Conservation (phyloP, 2,329 filamentous ascomycete genomes). For the Rhytidhysteron rufulum region DNA sequence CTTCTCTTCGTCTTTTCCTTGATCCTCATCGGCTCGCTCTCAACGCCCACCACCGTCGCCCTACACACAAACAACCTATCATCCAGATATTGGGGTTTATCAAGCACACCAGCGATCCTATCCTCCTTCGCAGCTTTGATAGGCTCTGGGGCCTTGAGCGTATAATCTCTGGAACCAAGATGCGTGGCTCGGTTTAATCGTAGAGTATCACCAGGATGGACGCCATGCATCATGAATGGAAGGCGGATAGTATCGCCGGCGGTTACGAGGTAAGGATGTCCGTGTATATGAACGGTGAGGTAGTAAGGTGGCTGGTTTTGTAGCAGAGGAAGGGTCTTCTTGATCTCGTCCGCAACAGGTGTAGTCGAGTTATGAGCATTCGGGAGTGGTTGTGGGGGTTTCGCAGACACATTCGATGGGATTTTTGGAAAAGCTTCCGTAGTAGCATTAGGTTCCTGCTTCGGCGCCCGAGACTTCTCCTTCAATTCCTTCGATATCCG, state of each 20-base stretch:
- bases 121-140: slow-evolving; percentile 27
- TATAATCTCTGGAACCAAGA: slow-evolving; percentile 85
- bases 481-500: slow-evolving; percentile 23
- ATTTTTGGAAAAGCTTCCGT: slow-evolving; percentile 6
- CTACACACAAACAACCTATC: slow-evolving; percentile 80
- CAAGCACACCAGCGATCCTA: slow-evolving; percentile 18
- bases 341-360: slow-evolving; percentile 53
- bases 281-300: slow-evolving; percentile 75
- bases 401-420: slow-evolving; percentile 19
- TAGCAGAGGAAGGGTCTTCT: slow-evolving; percentile 65
- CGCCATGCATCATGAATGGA: slow-evolving; percentile 48
- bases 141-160: slow-evolving; percentile 58
- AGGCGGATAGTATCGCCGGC: slow-evolving; percentile 47
- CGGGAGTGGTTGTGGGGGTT: slow-evolving; percentile 33
- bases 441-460: slow-evolving; percentile 7
- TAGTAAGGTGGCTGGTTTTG: slow-evolving; percentile 72
- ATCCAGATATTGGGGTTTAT: slow-evolving; percentile 63
- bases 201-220: slow-evolving; percentile 73
- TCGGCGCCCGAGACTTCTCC: slow-evolving; percentile 12
- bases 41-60: slow-evolving; percentile 77
- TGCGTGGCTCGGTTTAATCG: slow-evolving; percentile 80
- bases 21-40: slow-evolving; percentile 61
- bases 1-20: slow-evolving; percentile 63
- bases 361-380: not conserved
- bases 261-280: slow-evolving; percentile 74